Evolutionary conservation across 495 filamentous ascomycete genomes (phyloP), one percentile per base, ranked within the genome.

Genomic region (Xylaria flabelliformis): DNA sequence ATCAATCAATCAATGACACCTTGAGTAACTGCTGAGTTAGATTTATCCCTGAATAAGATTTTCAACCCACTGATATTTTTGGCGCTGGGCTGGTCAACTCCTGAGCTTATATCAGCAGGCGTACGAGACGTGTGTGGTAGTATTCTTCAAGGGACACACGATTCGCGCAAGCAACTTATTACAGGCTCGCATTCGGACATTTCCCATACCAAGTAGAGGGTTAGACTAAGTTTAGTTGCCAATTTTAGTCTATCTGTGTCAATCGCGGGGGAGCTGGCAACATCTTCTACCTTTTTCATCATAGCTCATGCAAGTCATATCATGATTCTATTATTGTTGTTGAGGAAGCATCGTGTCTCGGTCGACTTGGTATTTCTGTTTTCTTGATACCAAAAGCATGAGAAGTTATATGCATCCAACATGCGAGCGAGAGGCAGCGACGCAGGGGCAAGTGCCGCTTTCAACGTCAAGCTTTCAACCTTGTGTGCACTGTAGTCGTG

Each of bases 341-440:
- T 32, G 17, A 29, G 3, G 10, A 41, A 2, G 26, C 12, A 65
- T 65, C 46, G 13, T 19, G 29, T 66, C 19, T 39, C 13, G 26
- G 32, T 56, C 15, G 24, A 32, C 26, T 32, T 17, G 15, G 53
- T 17, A 32, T 4, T 17, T 32, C 0, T 17, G 10, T 26, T 56
- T 13, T 32, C 3, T 56, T 13, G 1, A 21, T 32, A 5, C 15
- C 19, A 39, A 61, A 53, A 4, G 3, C 26, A 53, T 10, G 46
- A 46, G 6, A 66, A 66, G 64, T 41, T 51, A 34, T 42, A 15
- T 67, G 34, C 65, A 26, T 46, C 44, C 46, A 29, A 51, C 17
- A 66, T 66, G 64, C 64, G 51, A 46, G 64, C 64, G 39, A 44
- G 64, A 66, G 44, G 64, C 64, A 19, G 32, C 24, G 64, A 66